These are phyloP conservation scores for Akanthomyces lecanii DNA, from an alignment of 2,329 filamentous ascomycete species.

Conservation along the genomic window DNA sequence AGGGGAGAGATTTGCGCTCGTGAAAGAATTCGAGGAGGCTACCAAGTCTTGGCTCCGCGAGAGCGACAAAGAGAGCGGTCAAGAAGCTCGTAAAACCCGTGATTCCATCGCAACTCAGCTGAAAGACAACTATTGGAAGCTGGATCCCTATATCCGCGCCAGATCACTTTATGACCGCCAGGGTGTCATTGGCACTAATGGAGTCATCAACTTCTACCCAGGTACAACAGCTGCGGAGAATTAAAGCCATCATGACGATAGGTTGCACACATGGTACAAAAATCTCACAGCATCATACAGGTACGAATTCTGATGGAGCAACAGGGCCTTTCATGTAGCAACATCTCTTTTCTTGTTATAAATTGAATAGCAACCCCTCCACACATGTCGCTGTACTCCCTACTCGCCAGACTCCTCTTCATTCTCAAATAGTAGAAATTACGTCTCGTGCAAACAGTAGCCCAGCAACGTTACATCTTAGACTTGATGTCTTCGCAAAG, in stretches of 20 bases:
- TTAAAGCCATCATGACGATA: not conserved
- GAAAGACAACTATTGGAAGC: constrained; percentile 74
- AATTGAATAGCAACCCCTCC: not conserved
- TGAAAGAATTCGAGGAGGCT: constrained; percentile 67
- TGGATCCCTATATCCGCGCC: constrained; percentile 84
- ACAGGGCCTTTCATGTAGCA: not conserved
- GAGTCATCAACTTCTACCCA: constrained; percentile 67
- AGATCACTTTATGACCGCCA: constrained; percentile 79
- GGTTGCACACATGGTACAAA: not conserved
- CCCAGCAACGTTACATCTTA: constrained; percentile 63
- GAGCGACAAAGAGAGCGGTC: constrained; percentile 39
- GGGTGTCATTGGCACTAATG: constrained; percentile 64
- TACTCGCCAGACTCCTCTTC: not conserved
- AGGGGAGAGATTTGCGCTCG: constrained; percentile 59
- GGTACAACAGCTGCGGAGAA: constrained; percentile 20
- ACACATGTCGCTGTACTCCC: not conserved
- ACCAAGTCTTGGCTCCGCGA: constrained; percentile 70
- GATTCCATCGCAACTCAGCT: constrained; percentile 59
- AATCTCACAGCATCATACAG: not conserved
- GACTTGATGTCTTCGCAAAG: constrained; percentile 79
- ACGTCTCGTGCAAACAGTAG: not conserved
- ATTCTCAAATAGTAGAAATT: not conserved
- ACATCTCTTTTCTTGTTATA: not conserved
- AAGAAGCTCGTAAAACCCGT: constrained; percentile 52
- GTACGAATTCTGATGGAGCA: too few relatives aligned